Conservation (phyloP, 148 eudicot genomes). For the Polygonum maritimum region DNA sequence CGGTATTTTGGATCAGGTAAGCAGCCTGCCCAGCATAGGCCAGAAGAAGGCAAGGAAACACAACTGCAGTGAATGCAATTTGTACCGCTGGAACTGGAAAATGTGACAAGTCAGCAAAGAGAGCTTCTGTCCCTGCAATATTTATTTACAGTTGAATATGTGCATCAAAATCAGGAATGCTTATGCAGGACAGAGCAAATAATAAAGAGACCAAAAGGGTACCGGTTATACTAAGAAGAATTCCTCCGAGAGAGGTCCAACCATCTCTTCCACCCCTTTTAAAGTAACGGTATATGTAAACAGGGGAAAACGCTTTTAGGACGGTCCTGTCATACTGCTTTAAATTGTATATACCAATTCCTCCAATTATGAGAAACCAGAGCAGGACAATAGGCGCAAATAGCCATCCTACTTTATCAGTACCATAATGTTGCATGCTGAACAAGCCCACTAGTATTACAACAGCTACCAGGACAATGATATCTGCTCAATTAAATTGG, state of each 20-base stretch:
- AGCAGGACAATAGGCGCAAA: conserved; percentile 90
- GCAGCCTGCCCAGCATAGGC: conserved; percentile 99
- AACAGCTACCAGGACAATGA: conserved; percentile 83
- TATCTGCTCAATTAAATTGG: conserved; percentile 36
- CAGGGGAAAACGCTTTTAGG: conserved; percentile 85
- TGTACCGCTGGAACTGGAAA: conserved; percentile 87
- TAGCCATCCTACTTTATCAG: conserved; percentile 96
- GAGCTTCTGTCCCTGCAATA: conserved; percentile 86
- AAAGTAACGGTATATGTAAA: conserved; percentile 68
- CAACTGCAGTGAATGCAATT: conserved; percentile 82
- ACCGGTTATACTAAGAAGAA: conserved; percentile 99
- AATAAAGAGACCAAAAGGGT: not conserved
- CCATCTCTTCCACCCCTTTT: conserved; percentile 53
- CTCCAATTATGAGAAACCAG: conserved; percentile 91
- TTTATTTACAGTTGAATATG: not conserved
- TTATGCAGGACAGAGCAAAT: not conserved
- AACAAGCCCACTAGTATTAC: conserved; percentile 78
- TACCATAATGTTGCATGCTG: conserved; percentile 94
- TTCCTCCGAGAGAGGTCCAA: conserved; percentile 93
- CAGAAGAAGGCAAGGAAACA: conserved; percentile 93
- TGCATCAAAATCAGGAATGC: not conserved
- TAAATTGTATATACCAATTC: conserved; percentile 80
- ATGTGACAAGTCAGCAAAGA: conserved; percentile 90
- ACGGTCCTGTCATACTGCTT: conserved; percentile 65
- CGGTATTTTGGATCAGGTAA: conserved; percentile 61